Base-by-base conservation (phyloP, 345 rosid species). In the Leavenworthia alabamica region DNA sequence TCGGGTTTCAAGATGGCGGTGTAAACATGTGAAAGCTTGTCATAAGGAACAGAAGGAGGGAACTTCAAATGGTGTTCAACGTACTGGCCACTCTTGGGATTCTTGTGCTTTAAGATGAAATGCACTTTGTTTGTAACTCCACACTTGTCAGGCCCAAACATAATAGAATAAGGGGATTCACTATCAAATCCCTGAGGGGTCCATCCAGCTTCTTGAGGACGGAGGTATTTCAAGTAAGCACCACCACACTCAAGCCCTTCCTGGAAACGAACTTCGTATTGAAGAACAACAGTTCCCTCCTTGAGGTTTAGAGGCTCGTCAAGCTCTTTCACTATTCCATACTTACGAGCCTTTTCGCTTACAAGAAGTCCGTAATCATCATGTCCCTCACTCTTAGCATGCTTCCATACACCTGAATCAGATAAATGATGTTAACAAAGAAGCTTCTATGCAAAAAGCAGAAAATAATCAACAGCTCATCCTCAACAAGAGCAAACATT, bases 71-170 rank as follows among this genome's bases (percentile, higher is more conserved):
- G 96, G 73, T 88, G 96, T 12, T 88, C 96, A 16, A 88, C 62
- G 29, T 76, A 88, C 70, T 80, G 77, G 10, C 93, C 96, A 24
- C 88, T 88, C 82, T 86, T 88, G 31, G 96, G 96, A 57, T 88
- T 85, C 90, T 88, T 85, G 55, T 88, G 96, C 81, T 85, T 88
- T 22, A 86, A 44, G 53, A 88, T 88, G 73, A 88, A 88, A 74
- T 88, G 96, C 41, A 88, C 96, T 77, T 88, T 88, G 86, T 88
- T 86, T 15, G 96, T 88, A 16, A 75, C 64, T 49, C 96, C 96
- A 66, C 96, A 88, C 58, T 85, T 88, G 77, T 88, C 96, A 5
- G 96, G 96, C 45, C 96, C 96, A 72, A 88, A 88, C 96, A 88
- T 88, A 48, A 88, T 88, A 4, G 90, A 60, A 72, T 88, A 88